Percentiles rank a stretch among this genome's conserved stretches.
These are phyloP conservation scores for Pestalotiopsis sp. DNA, from an alignment of 2,329 filamentous ascomycete species.

Conservation along the genomic window DNA sequence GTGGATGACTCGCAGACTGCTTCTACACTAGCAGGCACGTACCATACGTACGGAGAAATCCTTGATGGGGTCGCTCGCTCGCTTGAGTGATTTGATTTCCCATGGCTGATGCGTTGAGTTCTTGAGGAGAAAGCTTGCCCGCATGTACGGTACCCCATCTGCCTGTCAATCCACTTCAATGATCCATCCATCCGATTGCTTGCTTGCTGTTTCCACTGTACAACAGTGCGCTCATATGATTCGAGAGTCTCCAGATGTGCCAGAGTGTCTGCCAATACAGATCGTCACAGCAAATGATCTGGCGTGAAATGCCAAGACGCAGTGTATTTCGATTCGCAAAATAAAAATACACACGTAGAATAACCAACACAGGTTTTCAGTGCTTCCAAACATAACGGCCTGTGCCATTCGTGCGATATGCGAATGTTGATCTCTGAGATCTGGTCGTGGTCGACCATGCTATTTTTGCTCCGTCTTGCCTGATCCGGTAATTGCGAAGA, in stretches of 20 bases:
- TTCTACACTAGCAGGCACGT: not conserved
- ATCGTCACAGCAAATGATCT: not conserved
- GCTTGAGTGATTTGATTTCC: slow-evolving; percentile 5
- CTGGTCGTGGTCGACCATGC: not conserved
- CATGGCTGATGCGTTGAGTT: not conserved
- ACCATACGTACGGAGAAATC: not conserved
- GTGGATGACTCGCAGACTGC: slow-evolving; percentile 11
- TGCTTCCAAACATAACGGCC: not conserved
- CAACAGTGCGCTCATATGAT: not conserved
- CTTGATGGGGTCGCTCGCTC: not conserved
- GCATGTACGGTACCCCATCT: not conserved
- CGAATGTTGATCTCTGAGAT: not conserved
- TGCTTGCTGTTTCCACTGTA: not conserved
- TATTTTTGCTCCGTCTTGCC: not conserved
- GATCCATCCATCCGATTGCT: not conserved
- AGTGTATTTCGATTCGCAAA: not conserved
- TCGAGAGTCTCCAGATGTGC: not conserved
- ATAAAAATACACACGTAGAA: not conserved
- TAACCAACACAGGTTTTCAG: not conserved
- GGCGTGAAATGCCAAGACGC: not conserved
- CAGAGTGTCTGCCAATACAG: not conserved
- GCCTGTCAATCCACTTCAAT: not conserved
- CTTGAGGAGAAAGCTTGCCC: not conserved
- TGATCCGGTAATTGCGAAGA: not conserved
- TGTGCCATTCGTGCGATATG: not conserved